Percentiles rank a stretch among this genome's conserved stretches.
Evolutionary conservation across 805 yeast genomes (phyloP).

Genomic region (Yamadazyma philogaea): DNA sequence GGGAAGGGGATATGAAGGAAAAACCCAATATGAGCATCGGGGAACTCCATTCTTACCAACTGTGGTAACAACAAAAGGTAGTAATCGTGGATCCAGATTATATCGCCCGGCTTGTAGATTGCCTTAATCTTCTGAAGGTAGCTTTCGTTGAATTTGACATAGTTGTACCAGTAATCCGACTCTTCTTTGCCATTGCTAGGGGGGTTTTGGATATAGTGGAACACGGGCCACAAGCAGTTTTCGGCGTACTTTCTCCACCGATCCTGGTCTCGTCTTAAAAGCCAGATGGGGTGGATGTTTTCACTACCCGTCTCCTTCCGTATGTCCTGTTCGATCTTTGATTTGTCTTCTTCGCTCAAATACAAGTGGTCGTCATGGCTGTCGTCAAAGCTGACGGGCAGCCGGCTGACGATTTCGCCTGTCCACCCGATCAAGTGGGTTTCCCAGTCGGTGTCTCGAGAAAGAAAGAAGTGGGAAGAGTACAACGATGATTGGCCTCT

Average conservation of each 20-base stretch:
- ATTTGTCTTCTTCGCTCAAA: conserved; percentile 54
- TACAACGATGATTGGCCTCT: conserved; percentile 85
- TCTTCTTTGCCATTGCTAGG: conserved; percentile 68
- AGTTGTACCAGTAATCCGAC: conserved; percentile 77
- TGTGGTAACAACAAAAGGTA: conserved; percentile 80
- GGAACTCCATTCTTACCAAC: conserved; percentile 71
- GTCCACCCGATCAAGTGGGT: conserved; percentile 92
- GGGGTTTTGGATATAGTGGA: conserved; percentile 86
- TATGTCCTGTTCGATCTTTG: conserved; percentile 46
- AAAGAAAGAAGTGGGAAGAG: conserved; percentile 66
- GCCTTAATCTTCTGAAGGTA: conserved; percentile 74
- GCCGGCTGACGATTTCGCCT: conserved; percentile 64
- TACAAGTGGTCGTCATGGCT: conserved; percentile 60
- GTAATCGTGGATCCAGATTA: conserved; percentile 91
- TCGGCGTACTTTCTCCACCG: conserved; percentile 92
- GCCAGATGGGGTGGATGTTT: conserved; percentile 83
- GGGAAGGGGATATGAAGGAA: conserved; percentile 93
- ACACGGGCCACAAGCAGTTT: conserved; percentile 86
- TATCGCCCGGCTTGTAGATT: conserved; percentile 81
- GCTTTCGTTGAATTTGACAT: conserved; percentile 86
- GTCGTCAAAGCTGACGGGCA: conserved; percentile 22
- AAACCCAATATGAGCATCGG: conserved; percentile 71
- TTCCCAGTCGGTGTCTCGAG: conserved; percentile 75
- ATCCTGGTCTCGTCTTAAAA: conserved; percentile 70
- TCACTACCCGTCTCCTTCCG: conserved; percentile 44